Conservation (phyloP, 768 basidiomycete species). For the Crepidotus variabilis region DNA sequence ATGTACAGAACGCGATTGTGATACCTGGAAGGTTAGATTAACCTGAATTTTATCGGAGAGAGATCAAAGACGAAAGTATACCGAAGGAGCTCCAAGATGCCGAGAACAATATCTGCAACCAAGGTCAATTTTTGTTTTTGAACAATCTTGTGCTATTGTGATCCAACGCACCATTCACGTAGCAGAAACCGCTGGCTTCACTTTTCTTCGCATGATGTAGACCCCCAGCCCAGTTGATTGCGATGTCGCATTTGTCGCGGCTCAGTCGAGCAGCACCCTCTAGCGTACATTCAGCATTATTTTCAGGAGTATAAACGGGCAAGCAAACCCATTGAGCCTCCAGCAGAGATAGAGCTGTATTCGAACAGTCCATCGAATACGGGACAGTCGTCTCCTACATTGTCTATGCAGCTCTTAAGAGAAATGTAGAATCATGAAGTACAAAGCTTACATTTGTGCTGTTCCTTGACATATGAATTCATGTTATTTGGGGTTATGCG, state of each 20-base stretch:
- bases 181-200: slow-evolving; percentile 98
- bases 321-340: slow-evolving; percentile 94
- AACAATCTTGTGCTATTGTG: background rate
- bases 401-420: slow-evolving; percentile 50
- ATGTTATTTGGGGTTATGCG: slow-evolving; percentile 95
- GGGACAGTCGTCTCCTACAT: slow-evolving; percentile 98
- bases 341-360: slow-evolving; percentile 99
- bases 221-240: slow-evolving; percentile 98
- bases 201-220: slow-evolving; percentile 99
- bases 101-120: slow-evolving; percentile 88
- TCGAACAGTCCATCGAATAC: slow-evolving; percentile 99
- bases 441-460: slow-evolving; percentile 78
- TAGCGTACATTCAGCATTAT: slow-evolving; percentile 25
- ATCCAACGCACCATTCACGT: slow-evolving; percentile 78
- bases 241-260: slow-evolving; percentile 97
- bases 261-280: slow-evolving; percentile 97
- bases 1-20: slow-evolving; percentile 95
- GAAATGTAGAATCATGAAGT: background rate
- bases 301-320: slow-evolving; percentile 4
- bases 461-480: slow-evolving; percentile 89
- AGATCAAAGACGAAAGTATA: slow-evolving; percentile 24
- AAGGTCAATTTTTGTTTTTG: slow-evolving; percentile 1
- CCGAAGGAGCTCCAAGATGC: slow-evolving; percentile 91
- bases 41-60: background rate
- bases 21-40: slow-evolving; percentile 50